A percentile compares a stretch with the other conserved stretches of the same genome.
Conservation (phyloP, 2,329 filamentous ascomycete species). For the Sporothrix brunneoviolacea region DNA sequence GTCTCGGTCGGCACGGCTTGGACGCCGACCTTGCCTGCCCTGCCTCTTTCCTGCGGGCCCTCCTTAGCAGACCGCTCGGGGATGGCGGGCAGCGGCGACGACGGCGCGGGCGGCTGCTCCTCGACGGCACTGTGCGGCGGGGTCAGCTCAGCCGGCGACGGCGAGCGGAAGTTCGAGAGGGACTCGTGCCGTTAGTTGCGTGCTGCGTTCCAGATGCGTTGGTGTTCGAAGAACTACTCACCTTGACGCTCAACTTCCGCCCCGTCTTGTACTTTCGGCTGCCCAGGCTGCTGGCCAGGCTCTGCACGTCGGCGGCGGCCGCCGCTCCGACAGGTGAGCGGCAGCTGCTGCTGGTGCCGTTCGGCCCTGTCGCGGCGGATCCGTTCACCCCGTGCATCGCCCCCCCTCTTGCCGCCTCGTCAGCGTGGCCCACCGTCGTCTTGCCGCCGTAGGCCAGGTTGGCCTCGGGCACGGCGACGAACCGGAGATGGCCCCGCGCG, state of each 20-base stretch:
- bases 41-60: background rate
- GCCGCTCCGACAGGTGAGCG: background rate
- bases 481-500: constrained; percentile 65
- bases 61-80: constrained; percentile 12
- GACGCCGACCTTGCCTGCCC: background rate
- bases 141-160: background rate
- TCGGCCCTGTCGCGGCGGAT: background rate
- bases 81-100: constrained; percentile 9
- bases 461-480: constrained; percentile 62
- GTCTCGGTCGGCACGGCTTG: background rate
- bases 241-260: constrained; percentile 32
- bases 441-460: constrained; percentile 64
- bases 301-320: constrained; percentile 1
- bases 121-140: background rate
- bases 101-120: background rate
- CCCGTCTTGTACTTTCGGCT: constrained; percentile 20
- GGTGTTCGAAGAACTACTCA: no score
- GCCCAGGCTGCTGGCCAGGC: background rate
- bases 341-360: background rate
- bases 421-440: constrained; percentile 62
- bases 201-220: no score
- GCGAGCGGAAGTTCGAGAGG: constrained; percentile 13
- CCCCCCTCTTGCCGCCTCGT: constrained; percentile 37
- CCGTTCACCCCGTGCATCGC: background rate
- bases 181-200: constrained; percentile 9